These are phyloP conservation scores for Penicillium malachiteum DNA, from an alignment of 495 filamentous ascomycete species.

Conservation along the genomic window DNA sequence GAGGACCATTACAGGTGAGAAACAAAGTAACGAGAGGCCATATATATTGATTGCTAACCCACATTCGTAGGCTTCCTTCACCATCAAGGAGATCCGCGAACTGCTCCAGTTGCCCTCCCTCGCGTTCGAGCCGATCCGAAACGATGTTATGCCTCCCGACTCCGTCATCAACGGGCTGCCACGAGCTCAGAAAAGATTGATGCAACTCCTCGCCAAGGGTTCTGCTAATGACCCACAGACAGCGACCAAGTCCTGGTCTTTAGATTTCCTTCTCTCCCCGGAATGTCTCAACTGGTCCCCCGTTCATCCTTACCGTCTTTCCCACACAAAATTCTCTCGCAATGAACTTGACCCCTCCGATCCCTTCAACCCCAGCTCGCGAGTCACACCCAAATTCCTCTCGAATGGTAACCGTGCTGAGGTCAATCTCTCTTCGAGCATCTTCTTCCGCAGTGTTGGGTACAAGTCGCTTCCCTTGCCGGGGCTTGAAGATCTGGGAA, in stretches of 20 bases:
- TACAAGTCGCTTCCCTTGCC: slow-evolving; percentile 79
- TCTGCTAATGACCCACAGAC: slow-evolving; percentile 48
- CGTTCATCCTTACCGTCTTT: slow-evolving; percentile 45
- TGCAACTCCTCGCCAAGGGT: slow-evolving; percentile 76
- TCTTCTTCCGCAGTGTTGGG: slow-evolving; percentile 89
- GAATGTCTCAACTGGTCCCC: slow-evolving; percentile 59
- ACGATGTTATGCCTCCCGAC: slow-evolving; percentile 59
- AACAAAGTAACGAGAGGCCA: background rate
- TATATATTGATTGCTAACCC: background rate
- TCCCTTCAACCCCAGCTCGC: slow-evolving; percentile 44
- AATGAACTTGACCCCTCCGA: slow-evolving; percentile 53
- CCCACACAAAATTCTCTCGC: slow-evolving; percentile 63
- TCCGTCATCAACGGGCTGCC: slow-evolving; percentile 60
- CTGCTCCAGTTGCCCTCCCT: slow-evolving; percentile 75
- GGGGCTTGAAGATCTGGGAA: slow-evolving; percentile 71
- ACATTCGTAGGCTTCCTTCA: slow-evolving; percentile 73
- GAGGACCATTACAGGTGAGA: slow-evolving; percentile 80
- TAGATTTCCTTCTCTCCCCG: slow-evolving; percentile 80
- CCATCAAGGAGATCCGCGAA: slow-evolving; percentile 89
- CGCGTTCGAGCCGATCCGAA: slow-evolving; percentile 66
- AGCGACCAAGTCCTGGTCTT: slow-evolving; percentile 70
- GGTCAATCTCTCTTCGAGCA: slow-evolving; percentile 53
- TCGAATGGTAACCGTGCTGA: slow-evolving; percentile 45
- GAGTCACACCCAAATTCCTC: slow-evolving; percentile 37
- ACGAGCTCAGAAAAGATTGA: slow-evolving; percentile 70